phyloP scores from a whole-genome alignment of 768 basidiomycete genomes.

The Phaffia tasmanica region DNA sequence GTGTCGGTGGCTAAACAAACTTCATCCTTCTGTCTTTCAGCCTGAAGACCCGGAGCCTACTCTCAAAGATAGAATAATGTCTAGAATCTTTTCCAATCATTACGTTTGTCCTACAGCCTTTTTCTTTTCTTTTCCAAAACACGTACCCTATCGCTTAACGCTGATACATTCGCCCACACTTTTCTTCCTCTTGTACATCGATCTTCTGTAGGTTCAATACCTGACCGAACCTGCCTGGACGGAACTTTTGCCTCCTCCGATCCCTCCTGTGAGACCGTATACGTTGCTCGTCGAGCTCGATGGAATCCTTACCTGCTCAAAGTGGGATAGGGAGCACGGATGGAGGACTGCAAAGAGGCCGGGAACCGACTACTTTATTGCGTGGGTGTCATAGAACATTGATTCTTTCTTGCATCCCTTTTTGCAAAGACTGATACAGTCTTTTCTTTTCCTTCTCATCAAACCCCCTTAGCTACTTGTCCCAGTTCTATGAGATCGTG shows the following conservation, averaged over 20 bases:
- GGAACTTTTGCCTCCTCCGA: constrained; percentile 77
- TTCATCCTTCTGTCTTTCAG: neutral
- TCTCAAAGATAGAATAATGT: constrained; percentile 7
- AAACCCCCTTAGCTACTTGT: constrained; percentile 52
- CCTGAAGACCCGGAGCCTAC: constrained; percentile 14
- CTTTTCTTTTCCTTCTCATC: neutral
- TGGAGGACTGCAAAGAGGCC: constrained; percentile 98
- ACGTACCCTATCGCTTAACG: neutral
- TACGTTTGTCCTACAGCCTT: constrained; percentile 27
- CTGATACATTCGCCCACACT: neutral
- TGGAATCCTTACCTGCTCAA: constrained; percentile 77
- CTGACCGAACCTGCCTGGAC: constrained; percentile 73
- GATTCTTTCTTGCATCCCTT: neutral
- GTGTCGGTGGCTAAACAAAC: neutral
- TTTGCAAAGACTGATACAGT: neutral
- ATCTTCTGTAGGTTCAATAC: constrained; percentile 37
- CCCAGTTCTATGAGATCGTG: constrained; percentile 96
- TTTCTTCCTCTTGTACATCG: neutral
- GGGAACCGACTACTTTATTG: constrained; percentile 95
- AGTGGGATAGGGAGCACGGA: constrained; percentile 95
- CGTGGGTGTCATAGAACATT: constrained; percentile 30
- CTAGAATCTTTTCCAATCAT: constrained; percentile 20
- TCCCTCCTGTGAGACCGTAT: constrained; percentile 75
- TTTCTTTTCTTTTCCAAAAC: too few species aligned
- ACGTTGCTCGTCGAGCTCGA: constrained; percentile 85